phyloP scores from a whole-genome alignment of 768 basidiomycete species.

The Rhizopogon vesiculosus region DNA sequence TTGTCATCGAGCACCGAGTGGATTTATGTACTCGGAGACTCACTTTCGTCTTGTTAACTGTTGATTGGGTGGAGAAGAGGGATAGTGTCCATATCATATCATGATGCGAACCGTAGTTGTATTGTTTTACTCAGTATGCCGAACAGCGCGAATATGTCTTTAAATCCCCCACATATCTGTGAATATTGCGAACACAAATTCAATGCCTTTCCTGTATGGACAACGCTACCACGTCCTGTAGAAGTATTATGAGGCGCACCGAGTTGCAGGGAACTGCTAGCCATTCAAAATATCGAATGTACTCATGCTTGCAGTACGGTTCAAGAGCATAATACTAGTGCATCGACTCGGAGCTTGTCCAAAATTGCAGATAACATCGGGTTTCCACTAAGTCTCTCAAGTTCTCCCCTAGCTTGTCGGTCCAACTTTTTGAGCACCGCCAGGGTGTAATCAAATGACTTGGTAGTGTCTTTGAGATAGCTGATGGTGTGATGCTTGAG shows the following conservation, averaged over 20 bases:
- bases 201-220: no score
- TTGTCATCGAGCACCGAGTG: background rate
- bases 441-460: constrained; percentile 79
- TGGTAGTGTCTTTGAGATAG: constrained; percentile 67
- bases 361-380: constrained; percentile 47
- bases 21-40: background rate
- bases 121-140: no score
- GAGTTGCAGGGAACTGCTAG: no score
- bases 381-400: constrained; percentile 72
- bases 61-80: background rate
- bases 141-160: no score
- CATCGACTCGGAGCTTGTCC: constrained; percentile 40
- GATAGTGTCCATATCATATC: background rate
- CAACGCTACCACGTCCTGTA: no score
- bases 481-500: constrained; percentile 72
- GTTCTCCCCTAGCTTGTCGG: constrained; percentile 47
- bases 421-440: constrained; percentile 35
- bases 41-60: background rate
- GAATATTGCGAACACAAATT: no score
- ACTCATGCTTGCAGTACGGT: background rate
- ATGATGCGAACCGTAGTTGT: no score
- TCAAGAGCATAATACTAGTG: background rate
- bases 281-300: no score
- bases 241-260: no score
- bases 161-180: no score